phyloP scores from a whole-genome alignment of 805 yeast genomes.

The Candida jianshihensis region DNA sequence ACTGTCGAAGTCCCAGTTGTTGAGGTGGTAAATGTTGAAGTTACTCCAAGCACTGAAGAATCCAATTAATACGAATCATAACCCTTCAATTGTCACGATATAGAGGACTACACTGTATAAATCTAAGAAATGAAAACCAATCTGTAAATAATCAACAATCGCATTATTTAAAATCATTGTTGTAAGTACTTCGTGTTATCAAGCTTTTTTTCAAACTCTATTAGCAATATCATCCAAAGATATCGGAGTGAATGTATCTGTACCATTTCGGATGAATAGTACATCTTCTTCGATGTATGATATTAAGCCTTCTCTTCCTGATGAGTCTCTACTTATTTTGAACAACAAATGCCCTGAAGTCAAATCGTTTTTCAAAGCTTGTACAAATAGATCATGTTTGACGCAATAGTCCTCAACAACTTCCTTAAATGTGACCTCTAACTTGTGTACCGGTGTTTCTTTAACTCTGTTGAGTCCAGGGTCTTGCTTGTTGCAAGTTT shows the following conservation, averaged over 20 bases:
- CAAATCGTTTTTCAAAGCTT: conserved; percentile 14
- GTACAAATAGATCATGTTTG: conserved; percentile 32
- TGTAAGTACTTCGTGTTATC: too few species aligned
- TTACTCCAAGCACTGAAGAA: conserved; percentile 1
- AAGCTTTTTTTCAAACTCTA: neutral
- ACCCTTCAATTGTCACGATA: too few species aligned
- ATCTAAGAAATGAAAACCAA: too few species aligned
- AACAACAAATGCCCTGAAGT: conserved; percentile 38
- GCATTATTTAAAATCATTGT: too few species aligned
- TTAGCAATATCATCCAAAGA: conserved; percentile 24
- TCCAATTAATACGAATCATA: neutral
- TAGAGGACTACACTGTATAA: too few species aligned
- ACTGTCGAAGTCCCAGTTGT: conserved; percentile 1
- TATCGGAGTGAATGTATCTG: conserved; percentile 35
- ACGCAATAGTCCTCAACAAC: conserved; percentile 59
- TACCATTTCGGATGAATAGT: conserved; percentile 38
- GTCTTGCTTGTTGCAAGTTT: conserved; percentile 17
- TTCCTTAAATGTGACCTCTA: conserved; percentile 50
- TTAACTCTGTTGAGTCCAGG: too few species aligned
- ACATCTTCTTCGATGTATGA: conserved; percentile 62
- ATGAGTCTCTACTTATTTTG: conserved; percentile 28
- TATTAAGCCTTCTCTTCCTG: conserved; percentile 27
- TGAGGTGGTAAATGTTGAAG: conserved; percentile 11
- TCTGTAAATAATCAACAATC: too few species aligned
- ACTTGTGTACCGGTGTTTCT: conserved; percentile 37